Evolutionary conservation across 1,284 basidiomycete species (phyloP), one percentile per base, ranked within the genome.

Genomic region (Ganoderma multipileum): DNA sequence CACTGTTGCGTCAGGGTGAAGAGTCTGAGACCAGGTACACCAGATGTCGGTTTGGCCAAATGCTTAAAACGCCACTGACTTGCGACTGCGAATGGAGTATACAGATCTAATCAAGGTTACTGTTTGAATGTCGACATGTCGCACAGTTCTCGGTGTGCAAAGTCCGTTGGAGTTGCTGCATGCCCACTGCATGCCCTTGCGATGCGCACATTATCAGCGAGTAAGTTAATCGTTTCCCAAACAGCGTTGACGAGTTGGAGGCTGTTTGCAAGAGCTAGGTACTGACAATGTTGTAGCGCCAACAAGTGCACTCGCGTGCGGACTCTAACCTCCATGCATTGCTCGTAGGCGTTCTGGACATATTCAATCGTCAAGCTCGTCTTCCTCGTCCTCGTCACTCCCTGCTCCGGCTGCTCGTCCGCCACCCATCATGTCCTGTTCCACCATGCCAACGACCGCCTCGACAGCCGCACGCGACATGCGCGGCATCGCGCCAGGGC

Each of bases 381-480:
- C 54, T 41, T 64, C 57, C 26, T 63, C 68, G 57, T 64, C 62
- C 50, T 65, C 67, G 1, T 64, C 67, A 58, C 61, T 63, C 14
- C 61, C 67, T 9, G 26, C 61, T 18, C 47, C 47, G 28, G 39
- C 26, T 8, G 61, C 62, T 54, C 65, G 52, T 33, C 67, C 52
- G 28, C 67, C 50, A 2, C 44, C 65, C 52, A 55, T 41, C 59
- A 64, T 41, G 44, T 67, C 89, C 1, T 81, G 82, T 69, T 86
- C 82, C 5, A 91, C 83, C 80, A 91, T 87, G 1, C 82, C 85
- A 26, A 89, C 86, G 4, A 86, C 89, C 82, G 88, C 86, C 50
- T 92, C 87, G 66, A 92, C 82, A 0, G 87, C 87, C 2, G 89
- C 88, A 63, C 84, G 85, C 42, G 88, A 89, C 86, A 93, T 89